Evolutionary conservation across 225 moss, liverwort and hornwort species (phyloP).

Genomic region (Pleurozium schreberi): DNA sequence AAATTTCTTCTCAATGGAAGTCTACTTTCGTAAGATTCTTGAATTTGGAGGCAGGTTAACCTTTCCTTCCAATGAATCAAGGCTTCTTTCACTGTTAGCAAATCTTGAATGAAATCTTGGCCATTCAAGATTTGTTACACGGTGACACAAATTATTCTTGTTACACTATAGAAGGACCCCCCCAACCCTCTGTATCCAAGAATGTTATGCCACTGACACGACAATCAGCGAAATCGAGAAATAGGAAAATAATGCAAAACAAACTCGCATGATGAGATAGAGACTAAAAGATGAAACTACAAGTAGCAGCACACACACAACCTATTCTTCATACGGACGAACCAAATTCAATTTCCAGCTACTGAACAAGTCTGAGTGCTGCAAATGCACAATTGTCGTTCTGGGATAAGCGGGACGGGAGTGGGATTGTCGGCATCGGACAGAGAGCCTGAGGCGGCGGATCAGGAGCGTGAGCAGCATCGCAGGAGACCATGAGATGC

Average conservation of each 20-base stretch:
- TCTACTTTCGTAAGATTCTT: background rate
- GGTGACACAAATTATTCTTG: background rate
- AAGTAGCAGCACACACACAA: background rate
- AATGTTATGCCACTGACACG: background rate
- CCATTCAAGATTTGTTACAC: background rate
- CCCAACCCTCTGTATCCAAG: background rate
- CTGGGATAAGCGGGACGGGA: background rate
- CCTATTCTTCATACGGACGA: background rate
- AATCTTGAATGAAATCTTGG: background rate
- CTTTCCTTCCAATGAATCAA: background rate
- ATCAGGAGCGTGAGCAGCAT: background rate
- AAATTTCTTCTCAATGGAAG: background rate
- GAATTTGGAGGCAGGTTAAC: too few relatives aligned
- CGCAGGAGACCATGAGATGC: slow-evolving; percentile 1
- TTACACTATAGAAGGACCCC: background rate
- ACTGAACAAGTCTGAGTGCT: background rate
- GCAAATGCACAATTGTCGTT: background rate
- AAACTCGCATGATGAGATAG: background rate
- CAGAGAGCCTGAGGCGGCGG: background rate
- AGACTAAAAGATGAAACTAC: background rate
- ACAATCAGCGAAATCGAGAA: background rate
- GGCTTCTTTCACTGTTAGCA: background rate
- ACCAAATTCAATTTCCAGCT: background rate
- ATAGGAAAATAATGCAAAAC: background rate
- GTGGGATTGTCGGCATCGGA: background rate